A percentile compares a stretch with the other conserved stretches of the same genome.
Evolutionary conservation across 305 asterid species (phyloP).

Genomic region (Euphrasia arctica): DNA sequence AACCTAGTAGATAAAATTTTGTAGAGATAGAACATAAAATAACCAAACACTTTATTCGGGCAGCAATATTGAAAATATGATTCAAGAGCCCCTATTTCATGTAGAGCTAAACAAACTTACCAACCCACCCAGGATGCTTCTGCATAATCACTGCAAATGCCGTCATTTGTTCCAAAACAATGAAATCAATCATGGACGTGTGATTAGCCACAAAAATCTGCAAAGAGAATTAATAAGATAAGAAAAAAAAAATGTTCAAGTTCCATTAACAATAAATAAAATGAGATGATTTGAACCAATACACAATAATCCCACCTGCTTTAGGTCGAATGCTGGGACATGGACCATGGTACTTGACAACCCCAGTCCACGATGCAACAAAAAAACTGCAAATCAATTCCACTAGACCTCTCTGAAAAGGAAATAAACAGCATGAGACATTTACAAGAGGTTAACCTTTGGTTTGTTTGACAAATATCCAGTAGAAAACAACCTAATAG

Average conservation of each 20-base stretch:
- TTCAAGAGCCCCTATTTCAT: constrained; percentile 6
- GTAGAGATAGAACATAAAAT: constrained; percentile 5
- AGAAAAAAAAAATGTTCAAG: constrained; percentile 15
- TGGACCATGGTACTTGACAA: constrained; percentile 97
- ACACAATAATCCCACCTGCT: constrained; percentile 59
- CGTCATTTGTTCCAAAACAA: constrained; percentile 95
- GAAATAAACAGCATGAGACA: constrained; percentile 25
- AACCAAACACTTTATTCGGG: constrained; percentile 7
- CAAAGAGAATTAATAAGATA: constrained; percentile 25
- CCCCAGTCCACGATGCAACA: constrained; percentile 99
- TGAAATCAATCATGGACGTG: constrained; percentile 98
- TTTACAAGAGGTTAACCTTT: constrained; percentile 13
- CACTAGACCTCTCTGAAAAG: constrained; percentile 83
- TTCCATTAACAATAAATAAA: constrained; percentile 6
- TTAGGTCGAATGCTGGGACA: constrained; percentile 95
- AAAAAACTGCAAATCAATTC: constrained; percentile 97
- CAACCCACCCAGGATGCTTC: constrained; percentile 99
- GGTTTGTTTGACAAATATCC: constrained; percentile 4
- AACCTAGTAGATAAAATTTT: not conserved
- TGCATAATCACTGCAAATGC: constrained; percentile 99
- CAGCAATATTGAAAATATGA: not conserved
- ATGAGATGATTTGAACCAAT: constrained; percentile 13
- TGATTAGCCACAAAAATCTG: constrained; percentile 99
- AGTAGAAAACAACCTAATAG: constrained; percentile 4
- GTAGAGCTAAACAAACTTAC: constrained; percentile 46